Base-by-base conservation (phyloP, 768 basidiomycete species). In the Naematelia aurantialba region DNA sequence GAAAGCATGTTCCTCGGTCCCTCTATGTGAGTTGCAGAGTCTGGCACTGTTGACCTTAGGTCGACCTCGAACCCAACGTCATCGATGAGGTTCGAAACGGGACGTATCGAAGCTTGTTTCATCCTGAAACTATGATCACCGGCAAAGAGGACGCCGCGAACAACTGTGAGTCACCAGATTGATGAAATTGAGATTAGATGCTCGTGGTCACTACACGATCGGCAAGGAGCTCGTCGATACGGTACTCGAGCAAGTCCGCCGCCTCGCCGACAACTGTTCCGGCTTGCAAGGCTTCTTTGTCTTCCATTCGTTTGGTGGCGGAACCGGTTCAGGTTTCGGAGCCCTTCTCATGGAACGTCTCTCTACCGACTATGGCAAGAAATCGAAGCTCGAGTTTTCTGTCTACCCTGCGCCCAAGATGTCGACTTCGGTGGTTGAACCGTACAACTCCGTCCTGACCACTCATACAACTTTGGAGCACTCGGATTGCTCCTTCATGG, bases 401-500 rank as follows among this genome's bases (percentile, higher is more conserved):
- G 91, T 97, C 50, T 97, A 96, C 82, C 94, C 94, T 55, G 91
- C 92, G 4, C 92, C 91, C 51, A 89, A 89, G 68, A 83, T 92
- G 79, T 88, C 90, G 49, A 96, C 87, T 80, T 97, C 94, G 31
- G 89, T 98, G 61, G 96, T 99, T 45, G 96, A 99, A 79, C 96
- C 96, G 1, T 99, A 99, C 82, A 99, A 99, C 83, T 79, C 79
- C 49, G 89, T 96, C 54, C 82, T 99, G 62, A 98, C 96, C 49
- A 99, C 96, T 50, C 96, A 99, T 79, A 97, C 96, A 45, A 98
- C 96, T 57, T 87, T 98, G 59, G 96, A 98, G 79, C 96, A 99
- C 81, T 96, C 96, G n/a, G 96, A 99, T 81, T 99, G 96, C 79
- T 97, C 96, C 34, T 99, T 99, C 84, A 98, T 99, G 94, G 96